A percentile compares a stretch with the other conserved stretches of the same genome.
phyloP scores from a whole-genome alignment of 441 rosid species.

The Eutrema salsugineum region DNA sequence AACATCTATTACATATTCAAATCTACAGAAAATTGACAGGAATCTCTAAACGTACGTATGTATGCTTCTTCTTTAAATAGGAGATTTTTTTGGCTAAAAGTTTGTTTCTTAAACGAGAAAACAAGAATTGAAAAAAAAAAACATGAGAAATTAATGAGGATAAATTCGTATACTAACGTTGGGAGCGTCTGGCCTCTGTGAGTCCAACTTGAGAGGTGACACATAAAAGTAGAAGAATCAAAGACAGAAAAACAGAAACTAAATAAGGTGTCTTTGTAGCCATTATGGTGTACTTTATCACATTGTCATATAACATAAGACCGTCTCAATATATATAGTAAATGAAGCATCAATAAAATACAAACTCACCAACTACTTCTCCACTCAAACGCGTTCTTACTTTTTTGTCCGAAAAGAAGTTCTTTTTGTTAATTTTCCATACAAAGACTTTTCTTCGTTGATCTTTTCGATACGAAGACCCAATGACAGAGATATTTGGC shows the following conservation, averaged over 20 bases:
- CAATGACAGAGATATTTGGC: too few relatives aligned
- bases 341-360: not conserved
- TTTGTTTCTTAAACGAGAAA: too few relatives aligned
- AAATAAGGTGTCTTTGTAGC: not conserved
- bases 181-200: not conserved
- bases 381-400: not conserved
- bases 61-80: not conserved
- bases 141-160: not conserved
- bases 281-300: conserved; percentile 2
- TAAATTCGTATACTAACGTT: not conserved
- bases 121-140: not conserved
- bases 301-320: not conserved
- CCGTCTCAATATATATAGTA: not conserved
- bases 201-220: conserved; percentile 11
- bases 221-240: not conserved
- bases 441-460: too few relatives aligned
- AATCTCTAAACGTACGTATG: not conserved
- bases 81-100: too few relatives aligned
- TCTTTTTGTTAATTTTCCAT: too few relatives aligned
- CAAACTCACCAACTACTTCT: not conserved
- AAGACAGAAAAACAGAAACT: not conserved
- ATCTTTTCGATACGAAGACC: too few relatives aligned
- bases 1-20: not conserved
- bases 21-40: not conserved
- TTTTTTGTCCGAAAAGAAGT: too few relatives aligned